Base-by-base conservation (phyloP, 208 protist genomes). In the Spongospora subterranea region DNA sequence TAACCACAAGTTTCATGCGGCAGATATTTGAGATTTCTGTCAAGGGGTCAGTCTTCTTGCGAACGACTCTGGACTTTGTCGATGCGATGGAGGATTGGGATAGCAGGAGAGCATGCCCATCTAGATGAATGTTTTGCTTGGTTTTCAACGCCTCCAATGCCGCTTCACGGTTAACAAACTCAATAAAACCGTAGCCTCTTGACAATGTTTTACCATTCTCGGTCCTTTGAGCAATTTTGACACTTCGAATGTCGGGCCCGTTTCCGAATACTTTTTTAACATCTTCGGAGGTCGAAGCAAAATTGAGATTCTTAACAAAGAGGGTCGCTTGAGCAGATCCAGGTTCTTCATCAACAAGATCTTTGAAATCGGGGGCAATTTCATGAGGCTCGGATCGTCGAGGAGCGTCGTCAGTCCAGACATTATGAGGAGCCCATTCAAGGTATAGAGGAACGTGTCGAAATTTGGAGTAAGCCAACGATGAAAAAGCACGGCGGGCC, bases 291-390 rank as follows among this genome's bases (percentile, higher is more conserved):
- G 71, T 82, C 24, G 50, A 60, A 29, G 54, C 54, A n/a, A 82
- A 82, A n/a, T 82, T 82, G 17, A 82, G n/a, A 43, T 82, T 82
- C n/a, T 82, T 82, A 6, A 82, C 40, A 43, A 82, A 82, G 6
- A 82, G n/a, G 6, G 71, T 82, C 17, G 71, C n/a, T n/a, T 35
- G 71, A 35, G 71, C 11, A 45, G 6, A 6, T 20, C 40, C 71
- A 82, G 6, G 17, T 35, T 45, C 17, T 13, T 82, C 71, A n/a
- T 82, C 71, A 29, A 65, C 54, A n/a, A 82, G 71, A 43, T 24
- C 24, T 24, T 6, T 60, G 13, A 60, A 29, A 29, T 35, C 71
- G n/a, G 35, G 17, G 17, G n/a, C 17, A 39, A 39, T n/a, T 82
- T 82, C 71, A 20, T 45, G 6, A n/a, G n/a, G 17, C 6, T 6